Conservation (phyloP, 2,329 filamentous ascomycete species). For the Neofusicoccum umdonicola region DNA sequence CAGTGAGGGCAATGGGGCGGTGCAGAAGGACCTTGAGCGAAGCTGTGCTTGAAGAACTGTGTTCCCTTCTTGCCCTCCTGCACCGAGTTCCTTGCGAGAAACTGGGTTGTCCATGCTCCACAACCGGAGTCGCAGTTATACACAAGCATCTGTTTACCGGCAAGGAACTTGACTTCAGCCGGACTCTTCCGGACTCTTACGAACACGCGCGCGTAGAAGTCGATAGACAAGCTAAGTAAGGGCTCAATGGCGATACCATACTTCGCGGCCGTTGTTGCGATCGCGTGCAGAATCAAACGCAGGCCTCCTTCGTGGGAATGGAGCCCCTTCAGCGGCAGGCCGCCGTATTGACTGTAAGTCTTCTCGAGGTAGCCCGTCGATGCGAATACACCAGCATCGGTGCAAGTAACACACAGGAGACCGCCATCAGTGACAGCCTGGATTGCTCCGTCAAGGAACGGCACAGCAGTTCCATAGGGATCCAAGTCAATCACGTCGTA, state of each 20-base stretch:
- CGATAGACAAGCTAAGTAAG: slow-evolving; percentile 86
- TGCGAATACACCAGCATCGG: slow-evolving; percentile 91
- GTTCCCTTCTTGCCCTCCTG: slow-evolving; percentile 66
- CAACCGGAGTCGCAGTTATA: slow-evolving; percentile 91
- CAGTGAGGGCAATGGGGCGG: slow-evolving; percentile 76
- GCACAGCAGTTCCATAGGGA: slow-evolving; percentile 89
- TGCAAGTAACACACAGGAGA: slow-evolving; percentile 91
- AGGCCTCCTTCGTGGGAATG: slow-evolving; percentile 88
- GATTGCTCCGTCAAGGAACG: slow-evolving; percentile 87
- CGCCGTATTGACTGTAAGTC: slow-evolving; percentile 89
- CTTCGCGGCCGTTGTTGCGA: slow-evolving; percentile 75
- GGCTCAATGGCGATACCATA: slow-evolving; percentile 90
- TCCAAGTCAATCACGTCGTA: slow-evolving; percentile 97
- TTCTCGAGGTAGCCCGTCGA: slow-evolving; percentile 95
- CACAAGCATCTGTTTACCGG: slow-evolving; percentile 87
- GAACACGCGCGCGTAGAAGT: slow-evolving; percentile 91
- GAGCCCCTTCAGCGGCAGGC: slow-evolving; percentile 77
- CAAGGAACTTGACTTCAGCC: slow-evolving; percentile 83
- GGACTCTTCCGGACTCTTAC: slow-evolving; percentile 77
- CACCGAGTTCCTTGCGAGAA: slow-evolving; percentile 67
- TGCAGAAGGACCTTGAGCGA: slow-evolving; percentile 68
- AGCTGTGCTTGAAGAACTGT: slow-evolving; percentile 71
- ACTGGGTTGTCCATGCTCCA: slow-evolving; percentile 85
- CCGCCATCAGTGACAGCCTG: slow-evolving; percentile 87
- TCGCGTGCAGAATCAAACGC: slow-evolving; percentile 77